phyloP scores from a whole-genome alignment of 1,284 basidiomycete genomes.

The Spongispora temasekensis region DNA sequence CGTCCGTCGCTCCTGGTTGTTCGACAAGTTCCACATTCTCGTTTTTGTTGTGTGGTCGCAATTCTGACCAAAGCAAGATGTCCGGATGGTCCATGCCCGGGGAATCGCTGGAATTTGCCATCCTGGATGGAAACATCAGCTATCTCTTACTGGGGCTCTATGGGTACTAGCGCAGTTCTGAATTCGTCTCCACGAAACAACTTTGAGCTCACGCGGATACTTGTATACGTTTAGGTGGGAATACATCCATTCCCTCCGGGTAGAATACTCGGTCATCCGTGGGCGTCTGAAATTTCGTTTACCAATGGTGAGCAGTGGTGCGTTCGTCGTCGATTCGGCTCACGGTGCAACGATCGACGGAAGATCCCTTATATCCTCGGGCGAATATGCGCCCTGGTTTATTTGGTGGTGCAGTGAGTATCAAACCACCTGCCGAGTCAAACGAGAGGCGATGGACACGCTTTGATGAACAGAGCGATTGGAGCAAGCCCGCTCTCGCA shows the following conservation, averaged over 20 bases:
- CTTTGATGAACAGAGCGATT: slow-evolving; percentile 4
- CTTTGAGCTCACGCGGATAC: too few species aligned
- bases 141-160: slow-evolving; percentile 16
- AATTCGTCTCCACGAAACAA: too few species aligned
- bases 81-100: background rate
- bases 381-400: slow-evolving; percentile 9
- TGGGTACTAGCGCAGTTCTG: too few species aligned
- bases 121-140: background rate
- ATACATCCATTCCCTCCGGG: slow-evolving; percentile 16
- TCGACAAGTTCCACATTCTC: too few species aligned
- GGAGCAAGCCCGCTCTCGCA: background rate
- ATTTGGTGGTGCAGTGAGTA: slow-evolving; percentile 17
- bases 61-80: too few species aligned
- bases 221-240: slow-evolving; percentile 19
- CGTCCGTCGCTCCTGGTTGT: too few species aligned
- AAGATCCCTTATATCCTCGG: slow-evolving; percentile 27
- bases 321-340: background rate
- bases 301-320: slow-evolving; percentile 18
- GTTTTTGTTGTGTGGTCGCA: too few species aligned
- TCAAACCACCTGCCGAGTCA: background rate
- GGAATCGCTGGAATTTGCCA: background rate
- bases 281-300: slow-evolving; percentile 18
- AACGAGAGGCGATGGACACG: background rate
- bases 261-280: slow-evolving; percentile 20
- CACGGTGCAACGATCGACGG: background rate